Evolutionary conservation across 345 rosid species (phyloP).

Genomic region (Eucalyptus erythrocorys): DNA sequence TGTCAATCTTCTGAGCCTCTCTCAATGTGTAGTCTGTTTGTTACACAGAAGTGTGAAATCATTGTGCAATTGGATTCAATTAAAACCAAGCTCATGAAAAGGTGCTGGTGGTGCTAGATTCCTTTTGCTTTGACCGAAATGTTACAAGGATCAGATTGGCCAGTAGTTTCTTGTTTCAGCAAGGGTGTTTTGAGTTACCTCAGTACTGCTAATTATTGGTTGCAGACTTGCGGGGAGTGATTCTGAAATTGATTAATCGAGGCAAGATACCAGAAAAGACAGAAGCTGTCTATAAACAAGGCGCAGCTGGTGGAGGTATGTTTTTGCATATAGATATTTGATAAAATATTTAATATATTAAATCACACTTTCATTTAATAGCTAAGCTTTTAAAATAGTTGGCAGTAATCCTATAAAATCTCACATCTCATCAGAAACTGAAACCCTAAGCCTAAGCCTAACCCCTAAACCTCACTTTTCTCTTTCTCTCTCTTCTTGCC

Average conservation of each 20-base stretch:
- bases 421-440: background rate
- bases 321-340: background rate
- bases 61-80: background rate
- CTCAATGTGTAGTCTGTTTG: background rate
- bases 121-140: background rate
- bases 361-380: background rate
- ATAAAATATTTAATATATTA: background rate
- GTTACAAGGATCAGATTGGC: background rate
- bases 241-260: background rate
- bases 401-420: background rate
- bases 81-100: background rate
- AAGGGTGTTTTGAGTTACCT: background rate
- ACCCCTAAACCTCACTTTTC: fast-evolving
- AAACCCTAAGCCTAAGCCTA: background rate
- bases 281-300: background rate
- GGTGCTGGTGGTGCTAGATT: background rate
- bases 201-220: background rate
- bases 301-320: background rate
- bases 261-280: background rate
- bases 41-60: background rate
- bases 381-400: background rate
- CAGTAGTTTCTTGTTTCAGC: background rate
- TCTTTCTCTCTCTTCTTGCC: background rate
- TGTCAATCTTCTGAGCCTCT: background rate
- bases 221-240: background rate